These are phyloP conservation scores for Solanum boliviense DNA, from an alignment of 257 asterid genomes.

Conservation along the genomic window DNA sequence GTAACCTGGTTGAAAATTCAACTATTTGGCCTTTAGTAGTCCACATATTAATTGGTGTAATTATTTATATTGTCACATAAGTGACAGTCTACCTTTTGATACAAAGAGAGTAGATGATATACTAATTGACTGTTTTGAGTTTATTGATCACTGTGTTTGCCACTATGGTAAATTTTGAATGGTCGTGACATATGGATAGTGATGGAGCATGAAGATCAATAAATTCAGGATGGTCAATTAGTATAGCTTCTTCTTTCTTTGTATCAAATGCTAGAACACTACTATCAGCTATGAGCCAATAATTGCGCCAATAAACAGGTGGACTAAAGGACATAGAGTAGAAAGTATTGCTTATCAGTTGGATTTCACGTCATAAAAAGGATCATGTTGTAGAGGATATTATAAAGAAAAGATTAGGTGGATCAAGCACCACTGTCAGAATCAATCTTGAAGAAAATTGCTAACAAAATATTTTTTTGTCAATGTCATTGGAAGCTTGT, in stretches of 20 bases:
- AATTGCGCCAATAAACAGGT: not conserved
- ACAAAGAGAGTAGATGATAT: not conserved
- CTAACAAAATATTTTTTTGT: too few species aligned
- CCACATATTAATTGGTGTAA: not conserved
- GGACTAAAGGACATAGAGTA: not conserved
- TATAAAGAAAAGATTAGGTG: too few species aligned
- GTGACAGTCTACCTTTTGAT: not conserved
- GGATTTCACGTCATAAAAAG: not conserved
- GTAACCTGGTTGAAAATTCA: too few species aligned
- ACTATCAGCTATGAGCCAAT: not conserved
- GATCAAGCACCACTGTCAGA: too few species aligned
- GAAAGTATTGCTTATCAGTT: not conserved
- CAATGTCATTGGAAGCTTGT: too few species aligned
- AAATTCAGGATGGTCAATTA: not conserved
- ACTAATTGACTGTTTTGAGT: not conserved
- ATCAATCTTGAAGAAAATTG: too few species aligned
- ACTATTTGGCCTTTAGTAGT: not conserved
- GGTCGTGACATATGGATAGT: too few species aligned
- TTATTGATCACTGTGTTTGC: not conserved
- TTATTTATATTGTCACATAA: not conserved
- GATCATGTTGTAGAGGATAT: not conserved
- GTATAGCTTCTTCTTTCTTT: not conserved
- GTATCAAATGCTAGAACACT: too few species aligned
- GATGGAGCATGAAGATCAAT: not conserved
- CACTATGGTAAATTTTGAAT: too few species aligned